Percentiles rank a stretch among this genome's conserved stretches.
These are phyloP conservation scores for Astraeus odoratus DNA, from an alignment of 768 basidiomycete species.

Conservation along the genomic window DNA sequence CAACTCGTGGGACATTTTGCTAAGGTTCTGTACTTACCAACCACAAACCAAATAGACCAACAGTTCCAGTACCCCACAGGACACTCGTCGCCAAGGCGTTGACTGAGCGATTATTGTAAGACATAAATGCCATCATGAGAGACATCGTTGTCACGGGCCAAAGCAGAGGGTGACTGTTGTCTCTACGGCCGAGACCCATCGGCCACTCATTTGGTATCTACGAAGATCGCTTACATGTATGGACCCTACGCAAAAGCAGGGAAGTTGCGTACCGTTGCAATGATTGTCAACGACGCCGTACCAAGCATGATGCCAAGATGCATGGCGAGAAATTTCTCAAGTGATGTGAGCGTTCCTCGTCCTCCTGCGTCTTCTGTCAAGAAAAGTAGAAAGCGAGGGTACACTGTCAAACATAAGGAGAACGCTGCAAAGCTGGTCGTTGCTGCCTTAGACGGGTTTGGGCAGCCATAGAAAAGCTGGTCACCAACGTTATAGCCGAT, in stretches of 20 bases:
- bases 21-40: conserved; percentile 40
- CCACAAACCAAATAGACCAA: conserved; percentile 68
- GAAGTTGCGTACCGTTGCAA: conserved; percentile 46
- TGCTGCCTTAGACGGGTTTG: not conserved
- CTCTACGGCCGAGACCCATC: conserved; percentile 24
- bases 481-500: conserved; percentile 26
- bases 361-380: conserved; percentile 43
- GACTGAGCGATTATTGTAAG: conserved; percentile 56
- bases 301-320: conserved; percentile 59
- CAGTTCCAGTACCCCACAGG: conserved; percentile 40
- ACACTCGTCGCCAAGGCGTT: conserved; percentile 51
- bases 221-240: conserved; percentile 4
- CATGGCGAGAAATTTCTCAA: conserved; percentile 64
- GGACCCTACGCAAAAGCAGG: conserved; percentile 2
- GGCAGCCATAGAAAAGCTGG: not conserved
- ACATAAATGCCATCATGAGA: conserved; percentile 49
- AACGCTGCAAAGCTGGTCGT: conserved; percentile 28
- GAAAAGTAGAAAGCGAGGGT: conserved; percentile 64
- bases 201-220: conserved; percentile 40
- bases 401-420: conserved; percentile 38
- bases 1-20: conserved; percentile 8
- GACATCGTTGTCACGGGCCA: conserved; percentile 50
- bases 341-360: conserved; percentile 45
- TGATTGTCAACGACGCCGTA: conserved; percentile 46
- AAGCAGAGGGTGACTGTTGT: conserved; percentile 54